phyloP scores from a whole-genome alignment of 441 rosid species.

The Dalechampia spathulata region DNA sequence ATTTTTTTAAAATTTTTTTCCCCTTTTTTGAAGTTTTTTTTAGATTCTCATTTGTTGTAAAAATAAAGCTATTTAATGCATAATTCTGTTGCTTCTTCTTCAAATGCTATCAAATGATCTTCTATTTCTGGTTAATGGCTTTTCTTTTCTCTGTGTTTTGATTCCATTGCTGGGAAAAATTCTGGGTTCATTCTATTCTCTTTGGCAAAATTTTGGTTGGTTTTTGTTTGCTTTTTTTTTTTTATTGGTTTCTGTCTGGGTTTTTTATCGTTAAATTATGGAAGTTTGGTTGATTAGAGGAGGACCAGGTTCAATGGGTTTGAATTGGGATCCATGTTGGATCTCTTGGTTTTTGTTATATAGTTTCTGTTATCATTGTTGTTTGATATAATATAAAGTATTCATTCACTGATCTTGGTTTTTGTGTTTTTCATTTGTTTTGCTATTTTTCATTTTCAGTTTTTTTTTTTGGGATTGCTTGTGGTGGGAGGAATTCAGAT shows the following conservation, averaged over 20 bases:
- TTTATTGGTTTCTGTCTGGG: no score
- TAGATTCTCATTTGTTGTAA: no score
- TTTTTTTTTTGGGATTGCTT: constrained; percentile 50
- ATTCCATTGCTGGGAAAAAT: constrained; percentile 26
- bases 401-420: constrained; percentile 44
- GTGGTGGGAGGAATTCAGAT: constrained; percentile 39
- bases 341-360: constrained; percentile 47
- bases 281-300: constrained; percentile 5
- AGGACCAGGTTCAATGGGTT: constrained; percentile 52
- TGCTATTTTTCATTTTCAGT: constrained; percentile 5
- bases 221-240: background rate
- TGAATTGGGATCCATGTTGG: constrained; percentile 84
- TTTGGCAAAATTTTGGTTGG: background rate
- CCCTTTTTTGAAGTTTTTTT: no score
- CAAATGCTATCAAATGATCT: constrained; percentile 44
- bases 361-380: constrained; percentile 15
- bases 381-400: constrained; percentile 17
- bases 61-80: no score
- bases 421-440: constrained; percentile 29
- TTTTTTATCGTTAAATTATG: constrained; percentile 18
- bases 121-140: constrained; percentile 26
- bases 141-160: constrained; percentile 22
- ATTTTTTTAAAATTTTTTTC: no score
- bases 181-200: constrained; percentile 6
- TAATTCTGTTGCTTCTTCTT: constrained; percentile 30